These are phyloP conservation scores for Adansonia rubrostipa DNA, from an alignment of 441 rosid species.

Conservation along the genomic window DNA sequence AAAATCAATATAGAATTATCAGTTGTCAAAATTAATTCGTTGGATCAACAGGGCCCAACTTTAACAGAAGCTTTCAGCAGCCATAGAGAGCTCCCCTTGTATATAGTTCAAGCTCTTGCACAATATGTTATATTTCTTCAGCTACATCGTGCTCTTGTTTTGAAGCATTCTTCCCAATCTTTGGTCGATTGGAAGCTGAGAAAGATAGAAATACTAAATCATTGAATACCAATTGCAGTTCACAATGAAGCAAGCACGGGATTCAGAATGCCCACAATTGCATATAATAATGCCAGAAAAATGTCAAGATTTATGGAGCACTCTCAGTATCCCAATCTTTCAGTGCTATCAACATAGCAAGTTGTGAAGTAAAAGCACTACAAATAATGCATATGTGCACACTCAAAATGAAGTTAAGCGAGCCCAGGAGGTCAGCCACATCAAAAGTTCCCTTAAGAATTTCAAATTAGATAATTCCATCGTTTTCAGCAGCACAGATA, in stretches of 20 bases:
- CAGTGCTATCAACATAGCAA: neutral
- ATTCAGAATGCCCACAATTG: neutral
- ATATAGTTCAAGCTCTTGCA: neutral
- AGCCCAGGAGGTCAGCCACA: too few species aligned
- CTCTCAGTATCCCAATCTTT: neutral
- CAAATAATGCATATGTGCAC: neutral
- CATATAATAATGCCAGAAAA: neutral
- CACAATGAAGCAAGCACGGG: neutral
- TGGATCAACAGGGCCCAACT: too few species aligned
- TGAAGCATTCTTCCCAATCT: slow-evolving; percentile 30
- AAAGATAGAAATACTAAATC: neutral
- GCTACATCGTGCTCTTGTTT: slow-evolving; percentile 30
- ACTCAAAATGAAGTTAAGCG: neutral
- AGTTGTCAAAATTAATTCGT: slow-evolving; percentile 14
- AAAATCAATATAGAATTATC: neutral
- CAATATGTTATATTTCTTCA: neutral
- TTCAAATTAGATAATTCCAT: neutral
- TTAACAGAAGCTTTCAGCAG: neutral
- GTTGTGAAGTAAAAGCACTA: neutral
- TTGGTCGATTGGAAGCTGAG: slow-evolving; percentile 46
- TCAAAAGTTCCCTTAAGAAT: neutral
- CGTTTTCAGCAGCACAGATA: neutral
- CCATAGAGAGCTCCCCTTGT: slow-evolving; percentile 6
- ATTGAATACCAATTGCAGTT: neutral
- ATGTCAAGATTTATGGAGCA: neutral